Conservation (phyloP, 129 eudicot species). For the Tagetes patula region DNA sequence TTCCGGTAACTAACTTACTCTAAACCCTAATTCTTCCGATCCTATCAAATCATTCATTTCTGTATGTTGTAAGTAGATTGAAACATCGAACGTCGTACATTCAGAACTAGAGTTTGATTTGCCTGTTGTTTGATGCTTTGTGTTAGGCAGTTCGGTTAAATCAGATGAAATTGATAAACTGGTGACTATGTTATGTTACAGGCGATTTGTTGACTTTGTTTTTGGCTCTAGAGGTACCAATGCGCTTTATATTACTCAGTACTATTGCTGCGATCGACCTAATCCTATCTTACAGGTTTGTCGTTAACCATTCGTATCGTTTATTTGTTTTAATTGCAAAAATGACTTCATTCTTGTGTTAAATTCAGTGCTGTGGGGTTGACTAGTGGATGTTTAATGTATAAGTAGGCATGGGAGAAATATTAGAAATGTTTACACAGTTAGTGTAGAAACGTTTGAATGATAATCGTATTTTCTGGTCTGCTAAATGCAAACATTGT, state of each 20-base stretch:
- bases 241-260: constrained; percentile 63
- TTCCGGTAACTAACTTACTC: constrained; percentile 49
- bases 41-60: neutral
- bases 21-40: constrained; percentile 7
- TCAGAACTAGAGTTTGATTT: neutral
- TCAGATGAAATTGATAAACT: neutral
- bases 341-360: neutral
- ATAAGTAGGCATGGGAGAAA: neutral
- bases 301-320: neutral
- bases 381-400: neutral
- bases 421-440: neutral
- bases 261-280: constrained; percentile 90
- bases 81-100: neutral
- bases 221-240: constrained; percentile 70
- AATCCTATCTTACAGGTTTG: constrained; percentile 90
- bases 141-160: neutral
- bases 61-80: neutral
- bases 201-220: constrained; percentile 57
- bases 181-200: constrained; percentile 20
- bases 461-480: neutral
- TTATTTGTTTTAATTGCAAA: constrained; percentile 11
- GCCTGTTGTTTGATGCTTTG: neutral
- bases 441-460: neutral
- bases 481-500: neutral
- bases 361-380: neutral